Evolutionary conservation across 139 green algal genomes (phyloP), one percentile per base, ranked within the genome.

Genomic region (Closterium sp.): DNA sequence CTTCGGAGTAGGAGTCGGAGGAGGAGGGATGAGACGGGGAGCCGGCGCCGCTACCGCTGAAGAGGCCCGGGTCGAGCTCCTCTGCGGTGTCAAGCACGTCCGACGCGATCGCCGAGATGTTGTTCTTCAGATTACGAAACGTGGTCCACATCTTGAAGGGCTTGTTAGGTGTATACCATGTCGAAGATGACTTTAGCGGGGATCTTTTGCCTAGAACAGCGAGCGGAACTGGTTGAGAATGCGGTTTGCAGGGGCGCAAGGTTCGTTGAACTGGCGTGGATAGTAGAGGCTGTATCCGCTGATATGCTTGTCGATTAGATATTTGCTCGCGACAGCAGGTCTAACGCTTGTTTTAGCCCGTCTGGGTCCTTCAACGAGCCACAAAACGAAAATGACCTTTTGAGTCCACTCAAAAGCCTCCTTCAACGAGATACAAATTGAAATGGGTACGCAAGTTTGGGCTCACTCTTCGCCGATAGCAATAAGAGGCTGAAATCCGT

Each of bases 81-180:
- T 92, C 86, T 30, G 85, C 85, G 34, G 89, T 92, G 31, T 92
- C 89, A 28, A 92, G 30, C 7, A 92, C 89, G 66, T 92, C 89
- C n/a, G 89, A 55, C 87, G 89, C 89, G 30, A 92, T 92, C 86
- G 34, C 34, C 35, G 89, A 92, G 86, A 92, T 92, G 87, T 92
- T 92, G 23, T 92, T 66, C 35, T 92, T 92, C 6, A 92, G 33
- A 33, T 85, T 92, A 4, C 35, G 33, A 28, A 92, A 90, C 31
- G 33, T 92, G 28, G 87, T 91, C 89, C 89, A 92, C 89, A 92
- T 92, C 16, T 28, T 76, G 55, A n/a, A n/a, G n/a, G n/a, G n/a
- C n/a, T n/a, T n/a, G n/a, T n/a, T n/a, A n/a, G n/a, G n/a, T n/a
- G n/a, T n/a, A n/a, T n/a, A n/a, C n/a, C n/a, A n/a, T n/a, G n/a